Evolutionary conservation across 805 yeast species (phyloP).

Genomic region (Phaffomyces thermotolerans): DNA sequence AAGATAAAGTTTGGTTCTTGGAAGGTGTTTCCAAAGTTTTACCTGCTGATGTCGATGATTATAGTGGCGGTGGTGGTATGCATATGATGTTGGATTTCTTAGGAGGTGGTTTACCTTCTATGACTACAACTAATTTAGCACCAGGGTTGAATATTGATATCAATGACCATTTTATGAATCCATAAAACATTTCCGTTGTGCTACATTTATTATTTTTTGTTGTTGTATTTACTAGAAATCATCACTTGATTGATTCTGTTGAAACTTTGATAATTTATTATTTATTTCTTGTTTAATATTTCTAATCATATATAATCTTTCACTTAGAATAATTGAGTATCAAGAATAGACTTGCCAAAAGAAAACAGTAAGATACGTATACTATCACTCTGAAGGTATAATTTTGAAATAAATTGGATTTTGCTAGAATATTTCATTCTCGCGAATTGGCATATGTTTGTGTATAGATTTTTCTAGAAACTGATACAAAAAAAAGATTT

Average conservation of each 20-base stretch:
- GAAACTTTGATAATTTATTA: no score
- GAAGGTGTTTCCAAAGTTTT: constrained; percentile 86
- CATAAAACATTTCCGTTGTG: constrained; percentile 6
- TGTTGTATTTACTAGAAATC: neutral
- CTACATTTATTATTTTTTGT: neutral
- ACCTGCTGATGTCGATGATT: constrained; percentile 88
- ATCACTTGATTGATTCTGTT: no score
- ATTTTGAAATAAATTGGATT: no score
- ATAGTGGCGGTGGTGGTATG: constrained; percentile 88
- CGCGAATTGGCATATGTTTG: neutral
- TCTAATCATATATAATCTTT: no score
- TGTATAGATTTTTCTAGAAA: constrained; percentile 5
- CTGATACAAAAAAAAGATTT: no score
- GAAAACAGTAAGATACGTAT: no score
- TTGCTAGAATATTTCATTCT: no score
- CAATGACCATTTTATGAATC: constrained; percentile 24
- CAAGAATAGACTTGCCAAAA: no score
- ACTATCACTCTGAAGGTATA: no score
- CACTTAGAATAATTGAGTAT: no score
- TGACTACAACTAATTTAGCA: constrained; percentile 35
- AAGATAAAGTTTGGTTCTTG: constrained; percentile 86
- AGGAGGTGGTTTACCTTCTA: constrained; percentile 56
- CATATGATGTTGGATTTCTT: constrained; percentile 85
- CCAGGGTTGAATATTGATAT: constrained; percentile 23
- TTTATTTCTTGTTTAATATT: no score